Conservation (phyloP, 306 rosid genomes). For the Vigna hirtella region DNA sequence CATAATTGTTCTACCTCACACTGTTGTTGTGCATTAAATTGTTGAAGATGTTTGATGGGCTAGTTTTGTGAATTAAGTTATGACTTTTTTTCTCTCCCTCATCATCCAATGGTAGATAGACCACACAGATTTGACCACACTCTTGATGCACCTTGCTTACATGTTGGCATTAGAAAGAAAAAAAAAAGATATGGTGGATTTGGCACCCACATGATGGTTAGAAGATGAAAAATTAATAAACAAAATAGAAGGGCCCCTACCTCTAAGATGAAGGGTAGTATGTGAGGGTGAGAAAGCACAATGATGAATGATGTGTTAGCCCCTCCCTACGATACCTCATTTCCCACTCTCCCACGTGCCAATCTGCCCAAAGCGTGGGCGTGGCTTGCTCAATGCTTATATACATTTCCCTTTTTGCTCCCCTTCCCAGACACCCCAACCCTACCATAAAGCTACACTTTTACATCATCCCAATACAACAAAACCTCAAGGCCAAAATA, state of each 20-base stretch:
- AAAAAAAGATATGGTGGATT: not conserved
- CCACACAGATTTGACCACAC: conserved; percentile 26
- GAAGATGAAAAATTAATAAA: not conserved
- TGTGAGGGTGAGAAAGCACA: conserved; percentile 53
- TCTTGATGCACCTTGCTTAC: conserved; percentile 21
- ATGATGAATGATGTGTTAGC: conserved; percentile 50
- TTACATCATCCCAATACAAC: too few species aligned
- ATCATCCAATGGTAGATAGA: not conserved
- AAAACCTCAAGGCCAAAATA: too few species aligned
- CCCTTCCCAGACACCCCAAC: conserved; percentile 61
- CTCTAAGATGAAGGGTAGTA: conserved; percentile 10
- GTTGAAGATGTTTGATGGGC: not conserved
- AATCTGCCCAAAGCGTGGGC: conserved; percentile 37
- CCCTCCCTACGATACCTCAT: conserved; percentile 51
- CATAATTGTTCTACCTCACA: too few species aligned
- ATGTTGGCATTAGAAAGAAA: not conserved
- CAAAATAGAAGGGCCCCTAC: conserved; percentile 2
- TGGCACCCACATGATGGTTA: conserved; percentile 44
- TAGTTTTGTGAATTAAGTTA: not conserved
- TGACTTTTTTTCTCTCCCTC: not conserved
- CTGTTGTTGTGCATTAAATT: conserved; percentile 18
- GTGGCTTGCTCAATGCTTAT: not conserved
- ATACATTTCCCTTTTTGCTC: conserved; percentile 51
- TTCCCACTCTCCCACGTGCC: conserved; percentile 76
- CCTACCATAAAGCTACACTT: conserved; percentile 65